Percentiles rank a stretch among this genome's conserved stretches.
Conservation (phyloP, 2,329 filamentous ascomycete genomes). For the Teratosphaeria epicoccoides region DNA sequence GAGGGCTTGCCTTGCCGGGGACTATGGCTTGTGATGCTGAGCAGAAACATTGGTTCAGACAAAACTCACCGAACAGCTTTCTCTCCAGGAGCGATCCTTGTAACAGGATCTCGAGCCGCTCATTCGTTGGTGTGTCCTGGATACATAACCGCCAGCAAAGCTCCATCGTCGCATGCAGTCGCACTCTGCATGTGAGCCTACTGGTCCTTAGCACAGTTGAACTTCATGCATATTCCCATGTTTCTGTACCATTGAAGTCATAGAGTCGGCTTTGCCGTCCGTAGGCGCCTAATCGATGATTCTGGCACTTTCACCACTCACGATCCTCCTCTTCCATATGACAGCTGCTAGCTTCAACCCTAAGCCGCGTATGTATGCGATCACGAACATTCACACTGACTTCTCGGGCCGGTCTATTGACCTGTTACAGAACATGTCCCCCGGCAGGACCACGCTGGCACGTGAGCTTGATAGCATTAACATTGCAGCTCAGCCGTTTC, state of each 20-base stretch:
- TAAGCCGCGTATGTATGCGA: not conserved
- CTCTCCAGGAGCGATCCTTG: no score
- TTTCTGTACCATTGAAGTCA: not conserved
- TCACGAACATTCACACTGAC: not conserved
- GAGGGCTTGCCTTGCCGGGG: not conserved
- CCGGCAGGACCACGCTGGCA: not conserved
- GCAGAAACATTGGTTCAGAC: not conserved
- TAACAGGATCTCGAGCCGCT: not conserved
- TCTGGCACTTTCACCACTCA: not conserved
- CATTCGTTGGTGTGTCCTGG: not conserved
- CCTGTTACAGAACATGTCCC: not conserved
- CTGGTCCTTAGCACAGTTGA: not conserved
- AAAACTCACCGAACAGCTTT: not conserved
- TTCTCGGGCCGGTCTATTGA: not conserved
- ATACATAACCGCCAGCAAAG: not conserved
- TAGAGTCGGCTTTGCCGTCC: not conserved
- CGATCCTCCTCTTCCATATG: not conserved
- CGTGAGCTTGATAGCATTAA: not conserved
- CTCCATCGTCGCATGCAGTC: not conserved
- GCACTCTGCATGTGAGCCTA: not conserved
- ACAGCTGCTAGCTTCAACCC: not conserved
- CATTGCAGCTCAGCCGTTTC: slow-evolving; percentile 5
- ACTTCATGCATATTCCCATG: not conserved
- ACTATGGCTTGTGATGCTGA: not conserved
- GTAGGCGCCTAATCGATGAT: not conserved